Evolutionary conservation across 306 rosid species (phyloP).

Genomic region (Urtica urens): DNA sequence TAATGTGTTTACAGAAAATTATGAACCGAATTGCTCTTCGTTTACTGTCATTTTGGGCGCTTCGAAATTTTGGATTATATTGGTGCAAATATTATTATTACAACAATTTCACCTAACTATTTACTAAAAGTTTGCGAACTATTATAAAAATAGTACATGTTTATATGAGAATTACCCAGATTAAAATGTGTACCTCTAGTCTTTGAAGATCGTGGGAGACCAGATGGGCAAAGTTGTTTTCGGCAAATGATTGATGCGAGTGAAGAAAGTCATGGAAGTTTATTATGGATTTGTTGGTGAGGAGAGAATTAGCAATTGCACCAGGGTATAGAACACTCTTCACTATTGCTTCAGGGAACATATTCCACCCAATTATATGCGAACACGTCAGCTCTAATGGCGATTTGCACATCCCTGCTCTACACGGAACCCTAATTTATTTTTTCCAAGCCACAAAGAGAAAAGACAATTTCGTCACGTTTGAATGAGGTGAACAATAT

Average conservation of each 20-base stretch:
- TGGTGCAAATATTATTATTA: too few relatives aligned
- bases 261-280: conserved; percentile 28
- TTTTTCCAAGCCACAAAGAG: too few relatives aligned
- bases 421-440: conserved; percentile 56
- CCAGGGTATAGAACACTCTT: conserved; percentile 69
- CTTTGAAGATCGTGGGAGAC: conserved; percentile 55
- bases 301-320: conserved; percentile 45
- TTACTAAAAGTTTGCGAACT: too few relatives aligned
- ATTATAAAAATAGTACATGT: neutral
- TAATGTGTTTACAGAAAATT: too few relatives aligned
- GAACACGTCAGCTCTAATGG: conserved; percentile 69
- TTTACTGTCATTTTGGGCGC: too few relatives aligned
- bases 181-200: conserved; percentile 48
- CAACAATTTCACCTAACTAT: too few relatives aligned
- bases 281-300: conserved; percentile 26
- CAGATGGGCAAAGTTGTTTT: conserved; percentile 19
- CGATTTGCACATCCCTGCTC: conserved; percentile 45
- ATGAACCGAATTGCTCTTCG: too few relatives aligned
- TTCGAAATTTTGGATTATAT: neutral
- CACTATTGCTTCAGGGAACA: conserved; percentile 37
- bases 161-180: neutral
- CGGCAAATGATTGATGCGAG: conserved; percentile 24
- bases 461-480: conserved; percentile 1
- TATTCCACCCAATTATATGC: conserved; percentile 46
- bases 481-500: neutral